Conservation (phyloP, 805 yeast species). For the Starmerella cellae region DNA sequence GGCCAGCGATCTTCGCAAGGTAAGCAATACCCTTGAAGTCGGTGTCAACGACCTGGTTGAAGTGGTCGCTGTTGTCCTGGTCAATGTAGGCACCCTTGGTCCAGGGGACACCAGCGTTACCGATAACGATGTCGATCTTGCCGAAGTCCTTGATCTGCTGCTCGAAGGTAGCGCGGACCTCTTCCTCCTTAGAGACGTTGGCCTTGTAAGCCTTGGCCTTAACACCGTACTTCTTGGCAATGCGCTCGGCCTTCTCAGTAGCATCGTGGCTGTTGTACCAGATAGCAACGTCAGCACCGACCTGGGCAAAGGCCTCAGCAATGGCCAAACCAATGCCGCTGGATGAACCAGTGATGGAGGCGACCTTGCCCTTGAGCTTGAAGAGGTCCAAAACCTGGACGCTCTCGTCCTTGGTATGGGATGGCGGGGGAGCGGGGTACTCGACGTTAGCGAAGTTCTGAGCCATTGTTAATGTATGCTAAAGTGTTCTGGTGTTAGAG, state of each 20-base stretch:
- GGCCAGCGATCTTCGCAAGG: slow-evolving; percentile 63
- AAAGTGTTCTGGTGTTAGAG: neutral
- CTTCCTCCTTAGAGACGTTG: slow-evolving; percentile 37
- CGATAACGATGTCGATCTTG: slow-evolving; percentile 67
- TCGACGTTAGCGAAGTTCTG: slow-evolving; percentile 19
- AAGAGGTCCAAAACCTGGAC: slow-evolving; percentile 49
- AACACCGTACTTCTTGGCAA: slow-evolving; percentile 47
- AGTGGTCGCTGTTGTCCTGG: slow-evolving; percentile 40
- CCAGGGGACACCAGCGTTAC: slow-evolving; percentile 87
- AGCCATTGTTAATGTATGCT: slow-evolving; percentile 11
- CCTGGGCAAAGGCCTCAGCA: slow-evolving; percentile 73
- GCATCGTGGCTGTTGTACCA: slow-evolving; percentile 54
- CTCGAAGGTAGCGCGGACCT: slow-evolving; percentile 37
- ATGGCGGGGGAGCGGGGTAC: slow-evolving; percentile 21
- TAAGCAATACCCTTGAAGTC: slow-evolving; percentile 73
- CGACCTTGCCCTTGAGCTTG: slow-evolving; percentile 68
- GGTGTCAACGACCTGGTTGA: slow-evolving; percentile 59
- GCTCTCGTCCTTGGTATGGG: slow-evolving; percentile 14
- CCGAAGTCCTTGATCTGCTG: slow-evolving; percentile 58
- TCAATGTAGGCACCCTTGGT: slow-evolving; percentile 46
- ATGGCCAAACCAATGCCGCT: slow-evolving; percentile 73
- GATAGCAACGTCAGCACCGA: slow-evolving; percentile 71
- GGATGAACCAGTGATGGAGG: slow-evolving; percentile 75
- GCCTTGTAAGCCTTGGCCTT: slow-evolving; percentile 53
- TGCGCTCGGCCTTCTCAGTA: slow-evolving; percentile 45